Conservation (phyloP, 2,329 filamentous ascomycete genomes). For the Magnaporthiopsis poae region DNA sequence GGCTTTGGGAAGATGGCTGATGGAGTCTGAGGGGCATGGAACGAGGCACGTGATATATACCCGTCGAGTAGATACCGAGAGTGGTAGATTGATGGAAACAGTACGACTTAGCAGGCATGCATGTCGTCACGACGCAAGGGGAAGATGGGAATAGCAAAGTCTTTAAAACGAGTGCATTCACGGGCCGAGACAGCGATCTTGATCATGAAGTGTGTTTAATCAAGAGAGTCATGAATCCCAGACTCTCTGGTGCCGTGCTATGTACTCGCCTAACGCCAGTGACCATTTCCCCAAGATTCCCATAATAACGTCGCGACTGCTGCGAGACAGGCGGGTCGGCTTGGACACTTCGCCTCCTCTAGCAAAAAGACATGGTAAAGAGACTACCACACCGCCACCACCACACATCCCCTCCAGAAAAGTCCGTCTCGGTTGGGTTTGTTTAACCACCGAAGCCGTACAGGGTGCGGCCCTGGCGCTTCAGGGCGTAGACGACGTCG, state of each 20-base stretch:
- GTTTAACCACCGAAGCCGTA: slow-evolving; percentile 82
- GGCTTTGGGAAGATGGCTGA: too few relatives aligned
- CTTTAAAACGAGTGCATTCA: background rate
- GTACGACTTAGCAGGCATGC: too few relatives aligned
- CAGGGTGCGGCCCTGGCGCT: slow-evolving; percentile 64
- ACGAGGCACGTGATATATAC: too few relatives aligned
- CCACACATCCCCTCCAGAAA: background rate
- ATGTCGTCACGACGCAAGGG: too few relatives aligned
- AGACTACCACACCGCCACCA: background rate
- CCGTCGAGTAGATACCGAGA: too few relatives aligned
- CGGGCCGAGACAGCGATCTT: background rate
- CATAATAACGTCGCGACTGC: background rate
- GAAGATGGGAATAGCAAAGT: too few relatives aligned
- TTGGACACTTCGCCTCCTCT: background rate
- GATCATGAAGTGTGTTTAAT: background rate
- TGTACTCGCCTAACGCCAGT: background rate
- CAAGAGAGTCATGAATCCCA: background rate
- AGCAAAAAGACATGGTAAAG: background rate
- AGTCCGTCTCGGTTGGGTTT: background rate
- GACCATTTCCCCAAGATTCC: background rate
- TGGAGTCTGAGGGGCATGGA: too few relatives aligned
- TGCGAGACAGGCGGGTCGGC: background rate
- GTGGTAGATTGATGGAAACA: too few relatives aligned
- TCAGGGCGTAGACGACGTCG: slow-evolving; percentile 58
- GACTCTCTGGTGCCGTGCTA: background rate